phyloP scores from a whole-genome alignment of 257 asterid genomes.

The Fraxinus americana region DNA sequence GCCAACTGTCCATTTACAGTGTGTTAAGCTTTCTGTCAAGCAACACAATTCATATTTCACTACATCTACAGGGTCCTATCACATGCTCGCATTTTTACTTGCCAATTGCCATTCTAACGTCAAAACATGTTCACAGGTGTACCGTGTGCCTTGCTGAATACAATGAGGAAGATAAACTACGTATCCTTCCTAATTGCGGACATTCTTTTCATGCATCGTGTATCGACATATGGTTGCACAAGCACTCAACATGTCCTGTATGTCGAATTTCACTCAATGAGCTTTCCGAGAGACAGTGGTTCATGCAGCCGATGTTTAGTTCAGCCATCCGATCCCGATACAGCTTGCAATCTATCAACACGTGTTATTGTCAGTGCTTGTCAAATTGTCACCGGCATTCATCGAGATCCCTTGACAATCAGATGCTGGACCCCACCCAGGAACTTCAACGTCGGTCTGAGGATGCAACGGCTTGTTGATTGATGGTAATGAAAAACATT shows the following conservation, averaged over 20 bases:
- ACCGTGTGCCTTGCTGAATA: slow-evolving; percentile 79
- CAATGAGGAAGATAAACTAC: slow-evolving; percentile 60
- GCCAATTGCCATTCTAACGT: background rate
- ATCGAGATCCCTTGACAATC: slow-evolving; percentile 35
- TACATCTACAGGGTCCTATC: too few relatives aligned
- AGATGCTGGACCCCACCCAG: slow-evolving; percentile 24
- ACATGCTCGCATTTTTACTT: background rate
- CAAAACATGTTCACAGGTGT: slow-evolving; percentile 50
- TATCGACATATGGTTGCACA: slow-evolving; percentile 80
- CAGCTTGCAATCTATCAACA: slow-evolving; percentile 34
- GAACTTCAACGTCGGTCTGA: slow-evolving; percentile 30
- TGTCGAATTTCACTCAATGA: slow-evolving; percentile 79
- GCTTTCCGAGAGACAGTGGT: slow-evolving; percentile 54
- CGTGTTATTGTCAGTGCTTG: slow-evolving; percentile 41
- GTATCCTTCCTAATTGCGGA: slow-evolving; percentile 68
- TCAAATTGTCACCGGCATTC: slow-evolving; percentile 38
- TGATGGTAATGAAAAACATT: slow-evolving; percentile 11
- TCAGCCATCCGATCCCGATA: slow-evolving; percentile 61
- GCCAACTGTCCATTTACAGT: too few relatives aligned
- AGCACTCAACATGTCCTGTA: slow-evolving; percentile 81
- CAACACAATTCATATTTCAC: too few relatives aligned
- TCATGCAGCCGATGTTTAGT: slow-evolving; percentile 72
- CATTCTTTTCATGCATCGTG: slow-evolving; percentile 79
- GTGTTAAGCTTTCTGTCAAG: too few relatives aligned
- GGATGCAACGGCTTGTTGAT: slow-evolving; percentile 25